phyloP scores from a whole-genome alignment of 2,329 filamentous ascomycete genomes.

The Ambrosiella cleistominuta region DNA sequence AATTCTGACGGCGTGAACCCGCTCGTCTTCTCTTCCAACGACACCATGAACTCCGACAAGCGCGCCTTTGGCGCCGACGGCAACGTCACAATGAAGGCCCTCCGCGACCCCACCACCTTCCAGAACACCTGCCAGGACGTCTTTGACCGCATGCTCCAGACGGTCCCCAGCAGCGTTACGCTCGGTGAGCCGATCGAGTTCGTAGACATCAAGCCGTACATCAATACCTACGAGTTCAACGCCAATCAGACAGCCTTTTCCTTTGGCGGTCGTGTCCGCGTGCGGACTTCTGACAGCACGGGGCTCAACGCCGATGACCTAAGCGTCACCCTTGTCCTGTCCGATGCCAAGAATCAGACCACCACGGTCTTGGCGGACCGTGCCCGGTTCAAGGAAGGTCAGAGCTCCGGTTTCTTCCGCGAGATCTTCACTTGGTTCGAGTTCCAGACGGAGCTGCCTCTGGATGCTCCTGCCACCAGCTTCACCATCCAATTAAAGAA shows the following conservation, averaged over 20 bases:
- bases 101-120: constrained; percentile 23
- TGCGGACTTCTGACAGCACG: constrained; percentile 13
- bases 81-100: constrained; percentile 25
- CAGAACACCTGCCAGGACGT: constrained; percentile 19
- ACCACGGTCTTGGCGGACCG: constrained; percentile 1
- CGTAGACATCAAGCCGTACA: constrained; percentile 20
- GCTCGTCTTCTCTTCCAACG: constrained; percentile 24
- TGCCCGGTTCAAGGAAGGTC: constrained; percentile 12
- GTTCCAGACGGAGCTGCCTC: constrained; percentile 17
- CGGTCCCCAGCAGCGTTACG: constrained; percentile 18
- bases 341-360: constrained; percentile 14
- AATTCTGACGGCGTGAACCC: constrained; percentile 25
- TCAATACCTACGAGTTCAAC: constrained; percentile 17
- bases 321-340: constrained; percentile 15
- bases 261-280: constrained; percentile 18
- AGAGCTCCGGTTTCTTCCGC: constrained; percentile 15
- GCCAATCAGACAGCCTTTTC: constrained; percentile 15
- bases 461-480: constrained; percentile 18
- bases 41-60: constrained; percentile 24
- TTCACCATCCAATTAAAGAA: constrained; percentile 19
- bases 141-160: constrained; percentile 22
- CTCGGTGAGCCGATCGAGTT: constrained; percentile 18
- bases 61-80: constrained; percentile 27
- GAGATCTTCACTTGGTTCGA: constrained; percentile 19
- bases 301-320: constrained; percentile 16